Conservation (phyloP, 345 rosid species). For the Barbarea vulgaris region DNA sequence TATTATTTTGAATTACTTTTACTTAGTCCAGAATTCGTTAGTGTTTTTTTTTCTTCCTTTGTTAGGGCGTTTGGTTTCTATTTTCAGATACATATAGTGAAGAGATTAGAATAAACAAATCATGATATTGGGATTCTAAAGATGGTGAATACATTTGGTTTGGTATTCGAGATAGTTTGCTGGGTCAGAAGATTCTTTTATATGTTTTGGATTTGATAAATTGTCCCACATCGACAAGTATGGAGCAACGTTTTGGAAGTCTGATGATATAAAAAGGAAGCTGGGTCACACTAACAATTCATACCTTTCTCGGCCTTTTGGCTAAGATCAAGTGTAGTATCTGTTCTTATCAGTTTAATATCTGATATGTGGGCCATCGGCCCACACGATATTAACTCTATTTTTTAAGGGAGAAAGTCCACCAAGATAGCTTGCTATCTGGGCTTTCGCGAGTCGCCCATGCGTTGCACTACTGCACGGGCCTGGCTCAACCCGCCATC, state of each 20-base stretch:
- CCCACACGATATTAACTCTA: slow-evolving; percentile 20
- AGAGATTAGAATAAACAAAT: neutral
- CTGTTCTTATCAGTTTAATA: slow-evolving; percentile 69
- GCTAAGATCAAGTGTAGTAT: slow-evolving; percentile 74
- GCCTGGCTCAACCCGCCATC: slow-evolving; percentile 12
- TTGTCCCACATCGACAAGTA: slow-evolving; percentile 35
- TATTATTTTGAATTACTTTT: neutral
- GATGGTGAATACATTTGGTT: neutral
- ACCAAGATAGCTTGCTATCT: slow-evolving; percentile 19
- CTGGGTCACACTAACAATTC: accelerated
- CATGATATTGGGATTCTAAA: neutral
- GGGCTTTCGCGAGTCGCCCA: slow-evolving; percentile 12
- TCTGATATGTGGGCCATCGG: slow-evolving; percentile 51
- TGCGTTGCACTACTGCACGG: slow-evolving; percentile 27
- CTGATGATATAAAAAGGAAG: neutral
- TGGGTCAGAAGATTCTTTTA: neutral
- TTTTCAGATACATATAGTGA: neutral
- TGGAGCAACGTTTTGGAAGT: neutral
- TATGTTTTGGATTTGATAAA: neutral
- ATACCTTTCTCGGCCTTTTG: slow-evolving; percentile 54
- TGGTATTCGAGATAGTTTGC: neutral
- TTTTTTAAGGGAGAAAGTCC: neutral
- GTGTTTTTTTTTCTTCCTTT: neutral
- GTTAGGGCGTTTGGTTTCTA: neutral
- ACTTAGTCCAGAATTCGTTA: neutral